Evolutionary conservation across 208 protist species (phyloP).

Genomic region (Wallacemonas sp.): DNA sequence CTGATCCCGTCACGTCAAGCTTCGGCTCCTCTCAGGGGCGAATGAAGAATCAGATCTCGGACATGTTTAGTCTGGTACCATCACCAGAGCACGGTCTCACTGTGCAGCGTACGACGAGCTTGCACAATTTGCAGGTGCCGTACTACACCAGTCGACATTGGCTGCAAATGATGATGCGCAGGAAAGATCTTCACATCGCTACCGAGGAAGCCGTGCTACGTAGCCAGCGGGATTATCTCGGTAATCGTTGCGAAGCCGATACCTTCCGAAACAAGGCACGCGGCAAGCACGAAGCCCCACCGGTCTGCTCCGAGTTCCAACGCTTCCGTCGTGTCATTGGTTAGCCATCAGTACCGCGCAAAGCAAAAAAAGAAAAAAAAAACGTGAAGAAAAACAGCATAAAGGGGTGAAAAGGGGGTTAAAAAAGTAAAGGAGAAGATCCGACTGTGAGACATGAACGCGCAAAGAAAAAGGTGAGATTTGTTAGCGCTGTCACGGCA

Average conservation of each 20-base stretch:
- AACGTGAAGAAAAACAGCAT: not conserved
- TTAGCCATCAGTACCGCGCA: constrained; percentile 7
- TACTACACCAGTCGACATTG: constrained; percentile 68
- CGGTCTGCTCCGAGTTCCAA: constrained; percentile 60
- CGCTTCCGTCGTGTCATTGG: constrained; percentile 43
- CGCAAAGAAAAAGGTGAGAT: too few species aligned
- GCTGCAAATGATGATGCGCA: constrained; percentile 51
- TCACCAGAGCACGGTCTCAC: constrained; percentile 43
- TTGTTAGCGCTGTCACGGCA: too few species aligned
- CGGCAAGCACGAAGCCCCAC: constrained; percentile 60
- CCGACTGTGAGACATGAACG: not conserved
- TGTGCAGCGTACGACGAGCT: constrained; percentile 49
- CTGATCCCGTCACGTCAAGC: constrained; percentile 5
- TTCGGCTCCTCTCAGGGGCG: not conserved
- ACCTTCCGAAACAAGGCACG: constrained; percentile 60
- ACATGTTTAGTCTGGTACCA: constrained; percentile 69
- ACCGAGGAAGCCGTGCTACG: constrained; percentile 70
- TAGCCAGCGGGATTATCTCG: constrained; percentile 66
- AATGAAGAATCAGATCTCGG: constrained; percentile 11
- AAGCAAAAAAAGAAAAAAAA: constrained; percentile 1
- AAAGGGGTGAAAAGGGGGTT: too few species aligned
- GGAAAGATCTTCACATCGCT: constrained; percentile 31
- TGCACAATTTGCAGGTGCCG: constrained; percentile 56
- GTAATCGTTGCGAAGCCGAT: constrained; percentile 80
- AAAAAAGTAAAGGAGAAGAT: too few species aligned